phyloP scores from a whole-genome alignment of 2,329 filamentous ascomycete genomes.

The Ophiostoma sp. region DNA sequence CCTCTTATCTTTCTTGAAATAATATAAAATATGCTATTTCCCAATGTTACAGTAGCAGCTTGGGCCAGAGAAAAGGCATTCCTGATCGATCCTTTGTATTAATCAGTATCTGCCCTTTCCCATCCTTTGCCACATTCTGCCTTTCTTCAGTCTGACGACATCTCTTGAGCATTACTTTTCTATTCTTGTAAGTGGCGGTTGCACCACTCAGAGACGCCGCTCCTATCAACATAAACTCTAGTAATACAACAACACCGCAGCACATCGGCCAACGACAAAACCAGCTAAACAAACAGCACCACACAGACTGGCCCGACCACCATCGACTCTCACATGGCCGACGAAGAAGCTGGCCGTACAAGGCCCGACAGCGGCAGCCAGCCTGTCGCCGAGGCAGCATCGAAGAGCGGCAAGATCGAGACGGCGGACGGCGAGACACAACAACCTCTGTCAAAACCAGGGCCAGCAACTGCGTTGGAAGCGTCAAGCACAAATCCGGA shows the following conservation, averaged over 20 bases:
- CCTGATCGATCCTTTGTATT: not conserved
- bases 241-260: no score
- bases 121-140: not conserved
- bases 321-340: not conserved
- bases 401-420: not conserved
- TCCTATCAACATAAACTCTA: no score
- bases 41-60: not conserved
- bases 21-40: not conserved
- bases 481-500: not conserved
- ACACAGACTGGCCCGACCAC: not conserved
- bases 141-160: not conserved
- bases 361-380: not conserved
- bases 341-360: not conserved
- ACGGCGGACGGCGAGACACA: not conserved
- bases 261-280: no score
- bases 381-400: not conserved
- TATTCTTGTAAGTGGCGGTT: not conserved
- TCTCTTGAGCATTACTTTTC: not conserved
- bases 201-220: not conserved
- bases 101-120: not conserved
- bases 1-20: not conserved
- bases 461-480: not conserved
- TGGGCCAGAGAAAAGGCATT: not conserved
- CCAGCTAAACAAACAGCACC: not conserved
- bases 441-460: not conserved